phyloP scores from a whole-genome alignment of 306 rosid species.

The Prunus salicina region DNA sequence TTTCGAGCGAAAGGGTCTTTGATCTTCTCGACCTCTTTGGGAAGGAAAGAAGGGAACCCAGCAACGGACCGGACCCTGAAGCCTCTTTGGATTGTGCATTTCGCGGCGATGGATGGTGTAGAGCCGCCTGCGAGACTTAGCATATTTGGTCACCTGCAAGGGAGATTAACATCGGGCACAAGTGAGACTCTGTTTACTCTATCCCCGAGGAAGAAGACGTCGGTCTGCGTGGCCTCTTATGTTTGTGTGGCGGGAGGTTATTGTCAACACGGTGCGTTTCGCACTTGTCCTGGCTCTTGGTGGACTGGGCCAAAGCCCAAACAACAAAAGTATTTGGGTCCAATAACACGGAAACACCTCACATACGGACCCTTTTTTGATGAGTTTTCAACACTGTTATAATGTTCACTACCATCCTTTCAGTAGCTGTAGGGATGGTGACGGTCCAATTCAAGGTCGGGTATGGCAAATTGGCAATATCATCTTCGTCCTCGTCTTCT shows the following conservation, averaged over 20 bases:
- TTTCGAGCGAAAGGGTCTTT: constrained; percentile 68
- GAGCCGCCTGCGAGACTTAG: constrained; percentile 19
- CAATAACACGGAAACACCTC: too few relatives aligned
- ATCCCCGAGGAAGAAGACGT: not conserved
- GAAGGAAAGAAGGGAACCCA: constrained; percentile 78
- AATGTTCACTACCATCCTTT: too few relatives aligned
- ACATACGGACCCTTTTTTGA: too few relatives aligned
- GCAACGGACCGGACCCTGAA: constrained; percentile 26
- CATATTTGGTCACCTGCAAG: constrained; percentile 33
- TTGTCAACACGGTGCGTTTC: not conserved
- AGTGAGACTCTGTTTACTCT: not conserved
- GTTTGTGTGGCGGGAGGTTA: not conserved
- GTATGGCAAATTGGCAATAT: too few relatives aligned
- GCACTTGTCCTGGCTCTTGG: too few relatives aligned
- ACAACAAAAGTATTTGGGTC: too few relatives aligned
- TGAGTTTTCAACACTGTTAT: too few relatives aligned
- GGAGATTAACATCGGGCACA: not conserved
- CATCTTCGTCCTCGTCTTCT: too few relatives aligned
- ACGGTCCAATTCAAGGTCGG: too few relatives aligned
- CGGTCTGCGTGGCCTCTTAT: not conserved
- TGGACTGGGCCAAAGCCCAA: too few relatives aligned
- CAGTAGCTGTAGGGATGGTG: too few relatives aligned
- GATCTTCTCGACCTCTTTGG: constrained; percentile 55
- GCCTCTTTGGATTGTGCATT: constrained; percentile 17
- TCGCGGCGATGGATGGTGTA: not conserved